Evolutionary conservation across 768 basidiomycete species (phyloP).

Genomic region (Mycena olivaceomarginata): DNA sequence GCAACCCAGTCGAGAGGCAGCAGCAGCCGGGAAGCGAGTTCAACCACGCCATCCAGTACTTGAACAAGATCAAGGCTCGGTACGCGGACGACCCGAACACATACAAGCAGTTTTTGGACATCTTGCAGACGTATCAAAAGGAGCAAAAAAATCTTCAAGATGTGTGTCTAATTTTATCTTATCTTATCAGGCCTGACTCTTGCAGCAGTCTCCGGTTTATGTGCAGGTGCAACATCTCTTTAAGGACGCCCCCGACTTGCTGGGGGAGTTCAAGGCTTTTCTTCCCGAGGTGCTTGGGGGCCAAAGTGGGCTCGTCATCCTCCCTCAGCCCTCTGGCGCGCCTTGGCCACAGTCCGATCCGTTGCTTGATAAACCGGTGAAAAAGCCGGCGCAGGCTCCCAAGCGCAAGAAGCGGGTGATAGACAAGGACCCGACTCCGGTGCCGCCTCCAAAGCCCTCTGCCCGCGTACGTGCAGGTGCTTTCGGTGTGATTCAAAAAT

Average conservation of each 20-base stretch:
- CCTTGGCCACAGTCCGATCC: slow-evolving; percentile 64
- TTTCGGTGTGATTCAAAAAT: slow-evolving; percentile 3
- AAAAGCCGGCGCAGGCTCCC: slow-evolving; percentile 64
- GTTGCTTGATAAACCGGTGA: slow-evolving; percentile 59
- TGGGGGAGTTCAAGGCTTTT: slow-evolving; percentile 90
- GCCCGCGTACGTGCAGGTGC: slow-evolving; percentile 64
- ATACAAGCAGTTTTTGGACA: slow-evolving; percentile 93
- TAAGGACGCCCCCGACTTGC: slow-evolving; percentile 86
- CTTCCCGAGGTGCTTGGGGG: slow-evolving; percentile 78
- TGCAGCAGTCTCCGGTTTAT: slow-evolving; percentile 82
- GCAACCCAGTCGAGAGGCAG: slow-evolving; percentile 66
- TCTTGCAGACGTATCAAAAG: slow-evolving; percentile 91
- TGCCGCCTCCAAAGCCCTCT: slow-evolving; percentile 69
- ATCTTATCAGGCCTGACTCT: slow-evolving; percentile 32
- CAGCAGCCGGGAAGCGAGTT: slow-evolving; percentile 78
- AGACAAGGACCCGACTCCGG: slow-evolving; percentile 83
- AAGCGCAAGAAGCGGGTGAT: slow-evolving; percentile 78
- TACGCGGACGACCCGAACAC: slow-evolving; percentile 93
- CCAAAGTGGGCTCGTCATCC: slow-evolving; percentile 64
- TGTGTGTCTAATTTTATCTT: slow-evolving; percentile 57
- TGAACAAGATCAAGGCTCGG: slow-evolving; percentile 98
- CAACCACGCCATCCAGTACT: slow-evolving; percentile 96
- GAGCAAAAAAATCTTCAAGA: slow-evolving; percentile 85
- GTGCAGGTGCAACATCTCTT: slow-evolving; percentile 88
- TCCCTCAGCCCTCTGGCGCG: slow-evolving; percentile 68